phyloP scores from a whole-genome alignment of 1,139 yeast genomes.

The Candida albicans region DNA sequence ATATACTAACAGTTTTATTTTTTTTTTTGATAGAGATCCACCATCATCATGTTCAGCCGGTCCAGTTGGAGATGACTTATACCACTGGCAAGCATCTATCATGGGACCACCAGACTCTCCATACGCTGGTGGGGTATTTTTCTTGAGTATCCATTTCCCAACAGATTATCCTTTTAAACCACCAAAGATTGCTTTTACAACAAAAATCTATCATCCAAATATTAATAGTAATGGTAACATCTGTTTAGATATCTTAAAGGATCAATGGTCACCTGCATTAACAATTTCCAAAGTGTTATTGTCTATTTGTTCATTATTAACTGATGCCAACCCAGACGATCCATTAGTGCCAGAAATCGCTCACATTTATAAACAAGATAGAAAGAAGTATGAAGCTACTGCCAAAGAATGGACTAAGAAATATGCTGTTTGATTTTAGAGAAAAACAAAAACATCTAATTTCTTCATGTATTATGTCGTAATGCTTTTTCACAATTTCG shows the following conservation, averaged over 20 bases:
- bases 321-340: slow-evolving; percentile 98
- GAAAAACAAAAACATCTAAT: neutral
- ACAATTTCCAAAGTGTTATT: slow-evolving; percentile 86
- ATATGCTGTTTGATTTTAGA: slow-evolving; percentile 70
- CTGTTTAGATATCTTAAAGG: slow-evolving; percentile 81
- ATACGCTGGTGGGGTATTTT: slow-evolving; percentile 90
- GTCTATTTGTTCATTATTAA: slow-evolving; percentile 85
- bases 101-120: slow-evolving; percentile 97
- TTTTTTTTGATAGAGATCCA: slow-evolving; percentile 67
- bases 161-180: slow-evolving; percentile 95
- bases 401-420: slow-evolving; percentile 99
- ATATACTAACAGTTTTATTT: slow-evolving; percentile 28
- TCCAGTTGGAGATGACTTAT: slow-evolving; percentile 94
- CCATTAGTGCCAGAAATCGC: slow-evolving; percentile 99
- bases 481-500: slow-evolving; percentile 2
- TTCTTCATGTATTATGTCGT: slow-evolving; percentile 2
- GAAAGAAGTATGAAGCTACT: slow-evolving; percentile 92
- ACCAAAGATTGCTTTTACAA: slow-evolving; percentile 87
- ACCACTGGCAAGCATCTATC: slow-evolving; percentile 96
- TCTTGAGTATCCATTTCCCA: slow-evolving; percentile 89
- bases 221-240: slow-evolving; percentile 87
- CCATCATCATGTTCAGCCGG: slow-evolving; percentile 99
- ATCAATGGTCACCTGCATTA: slow-evolving; percentile 90
- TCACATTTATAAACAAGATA: slow-evolving; percentile 91
- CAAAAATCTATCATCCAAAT: slow-evolving; percentile 89